Percentiles rank a stretch among this genome's conserved stretches.
Conservation (phyloP, 768 basidiomycete species). For the Phaffia australis region DNA sequence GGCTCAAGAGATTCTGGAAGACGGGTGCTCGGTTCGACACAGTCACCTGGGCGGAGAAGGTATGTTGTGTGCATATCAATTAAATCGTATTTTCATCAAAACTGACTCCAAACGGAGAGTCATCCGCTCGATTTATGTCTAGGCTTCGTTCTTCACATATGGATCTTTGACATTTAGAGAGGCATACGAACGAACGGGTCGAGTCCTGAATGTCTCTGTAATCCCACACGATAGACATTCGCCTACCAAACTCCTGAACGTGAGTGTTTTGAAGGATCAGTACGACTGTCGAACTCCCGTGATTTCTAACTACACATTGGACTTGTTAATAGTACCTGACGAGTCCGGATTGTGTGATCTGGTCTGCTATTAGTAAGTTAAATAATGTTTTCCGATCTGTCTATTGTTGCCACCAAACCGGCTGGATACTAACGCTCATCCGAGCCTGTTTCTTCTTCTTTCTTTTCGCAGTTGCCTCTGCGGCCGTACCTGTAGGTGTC, state of each 20-base stretch:
- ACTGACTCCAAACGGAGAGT: neutral
- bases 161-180: constrained; percentile 93
- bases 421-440: neutral
- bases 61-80: constrained; percentile 32
- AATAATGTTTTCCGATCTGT: neutral
- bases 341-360: constrained; percentile 55
- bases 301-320: neutral
- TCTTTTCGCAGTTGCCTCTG: constrained; percentile 73
- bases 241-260: constrained; percentile 85
- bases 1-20: constrained; percentile 51
- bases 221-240: constrained; percentile 83
- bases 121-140: constrained; percentile 33
- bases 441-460: constrained; percentile 37
- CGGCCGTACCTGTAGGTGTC: constrained; percentile 58
- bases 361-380: constrained; percentile 37
- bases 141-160: constrained; percentile 76
- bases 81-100: neutral
- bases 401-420: neutral
- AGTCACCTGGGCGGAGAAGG: constrained; percentile 80
- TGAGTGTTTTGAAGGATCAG: neutral
- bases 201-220: constrained; percentile 86
- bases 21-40: constrained; percentile 96
- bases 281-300: neutral
- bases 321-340: constrained; percentile 24
- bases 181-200: constrained; percentile 82